These are phyloP conservation scores for Hypoxylon subgilvum DNA, from an alignment of 495 filamentous ascomycete species.

Conservation along the genomic window DNA sequence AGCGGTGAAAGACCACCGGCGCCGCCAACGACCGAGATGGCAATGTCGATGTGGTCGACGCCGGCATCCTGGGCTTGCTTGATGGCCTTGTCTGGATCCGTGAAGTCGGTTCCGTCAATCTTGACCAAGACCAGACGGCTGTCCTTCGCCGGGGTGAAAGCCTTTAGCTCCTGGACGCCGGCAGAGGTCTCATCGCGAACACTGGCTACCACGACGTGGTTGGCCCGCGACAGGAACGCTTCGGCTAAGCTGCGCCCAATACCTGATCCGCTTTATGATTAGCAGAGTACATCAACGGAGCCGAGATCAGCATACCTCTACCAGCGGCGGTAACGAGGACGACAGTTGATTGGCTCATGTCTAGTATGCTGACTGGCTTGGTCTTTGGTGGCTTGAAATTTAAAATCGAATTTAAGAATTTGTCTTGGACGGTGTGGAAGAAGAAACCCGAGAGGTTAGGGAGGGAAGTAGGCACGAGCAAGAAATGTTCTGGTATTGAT, in stretches of 20 bases:
- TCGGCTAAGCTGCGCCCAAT: not conserved
- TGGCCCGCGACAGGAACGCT: constrained; percentile 27
- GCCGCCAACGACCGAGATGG: constrained; percentile 51
- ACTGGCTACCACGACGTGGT: constrained; percentile 35
- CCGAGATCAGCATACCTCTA: not conserved
- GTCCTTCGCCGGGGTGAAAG: constrained; percentile 40
- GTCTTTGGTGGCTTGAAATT: no score
- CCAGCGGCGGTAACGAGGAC: not conserved
- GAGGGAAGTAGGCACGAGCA: no score
- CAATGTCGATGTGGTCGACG: constrained; percentile 53
- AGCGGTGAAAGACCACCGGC: constrained; percentile 27
- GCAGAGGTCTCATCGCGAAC: constrained; percentile 20
- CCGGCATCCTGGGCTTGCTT: constrained; percentile 34
- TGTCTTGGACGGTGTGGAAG: no score
- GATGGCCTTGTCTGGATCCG: constrained; percentile 40
- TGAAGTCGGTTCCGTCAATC: constrained; percentile 46
- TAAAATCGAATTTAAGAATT: no score
- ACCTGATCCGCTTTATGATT: no score
- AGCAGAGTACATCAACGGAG: not conserved
- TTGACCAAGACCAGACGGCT: constrained; percentile 49
- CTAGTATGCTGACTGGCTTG: no score
- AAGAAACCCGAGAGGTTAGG: no score
- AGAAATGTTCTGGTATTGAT: no score
- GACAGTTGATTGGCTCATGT: no score
- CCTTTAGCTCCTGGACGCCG: constrained; percentile 24